Conservation (phyloP, 2,329 filamentous ascomycete genomes). For the Shiraia sp. region DNA sequence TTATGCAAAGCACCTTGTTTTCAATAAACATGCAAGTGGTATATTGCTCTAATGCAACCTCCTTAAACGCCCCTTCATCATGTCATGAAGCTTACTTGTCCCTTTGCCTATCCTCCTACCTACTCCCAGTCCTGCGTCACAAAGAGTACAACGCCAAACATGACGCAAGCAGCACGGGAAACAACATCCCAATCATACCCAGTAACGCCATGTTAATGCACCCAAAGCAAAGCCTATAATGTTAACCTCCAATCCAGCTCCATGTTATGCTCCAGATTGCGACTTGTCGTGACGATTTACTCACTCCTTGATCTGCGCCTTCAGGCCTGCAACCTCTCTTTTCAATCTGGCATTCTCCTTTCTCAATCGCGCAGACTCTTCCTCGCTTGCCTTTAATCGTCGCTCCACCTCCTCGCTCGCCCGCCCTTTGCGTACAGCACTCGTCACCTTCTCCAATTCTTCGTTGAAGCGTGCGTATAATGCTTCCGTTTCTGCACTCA, state of each 20-base stretch:
- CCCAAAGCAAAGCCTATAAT: slow-evolving; percentile 1
- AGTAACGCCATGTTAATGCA: slow-evolving; percentile 20
- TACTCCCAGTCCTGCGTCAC: slow-evolving; percentile 2
- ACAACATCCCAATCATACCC: slow-evolving; percentile 6
- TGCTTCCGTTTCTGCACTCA: slow-evolving; percentile 87
- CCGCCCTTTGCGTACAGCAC: slow-evolving; percentile 69
- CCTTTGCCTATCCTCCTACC: slow-evolving; percentile 1
- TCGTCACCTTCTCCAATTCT: slow-evolving; percentile 83
- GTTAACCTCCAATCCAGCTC: neutral
- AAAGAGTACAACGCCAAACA: slow-evolving; percentile 6
- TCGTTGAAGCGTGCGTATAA: slow-evolving; percentile 90
- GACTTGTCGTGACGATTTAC: slow-evolving; percentile 15
- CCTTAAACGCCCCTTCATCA: slow-evolving; percentile 13
- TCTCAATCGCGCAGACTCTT: slow-evolving; percentile 76
- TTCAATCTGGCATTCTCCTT: slow-evolving; percentile 85
- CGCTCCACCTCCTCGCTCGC: slow-evolving; percentile 77
- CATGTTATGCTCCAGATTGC: neutral
- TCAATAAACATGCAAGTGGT: slow-evolving; percentile 19
- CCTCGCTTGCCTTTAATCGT: slow-evolving; percentile 72
- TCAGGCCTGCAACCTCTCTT: slow-evolving; percentile 74
- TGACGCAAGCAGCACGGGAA: slow-evolving; percentile 8
- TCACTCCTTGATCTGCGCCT: slow-evolving; percentile 54
- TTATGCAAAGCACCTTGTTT: too few species aligned
- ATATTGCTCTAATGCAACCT: slow-evolving; percentile 18
- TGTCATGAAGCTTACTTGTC: too few species aligned